phyloP scores from a whole-genome alignment of 805 yeast genomes.

The Cyberlindnera saturnus region DNA sequence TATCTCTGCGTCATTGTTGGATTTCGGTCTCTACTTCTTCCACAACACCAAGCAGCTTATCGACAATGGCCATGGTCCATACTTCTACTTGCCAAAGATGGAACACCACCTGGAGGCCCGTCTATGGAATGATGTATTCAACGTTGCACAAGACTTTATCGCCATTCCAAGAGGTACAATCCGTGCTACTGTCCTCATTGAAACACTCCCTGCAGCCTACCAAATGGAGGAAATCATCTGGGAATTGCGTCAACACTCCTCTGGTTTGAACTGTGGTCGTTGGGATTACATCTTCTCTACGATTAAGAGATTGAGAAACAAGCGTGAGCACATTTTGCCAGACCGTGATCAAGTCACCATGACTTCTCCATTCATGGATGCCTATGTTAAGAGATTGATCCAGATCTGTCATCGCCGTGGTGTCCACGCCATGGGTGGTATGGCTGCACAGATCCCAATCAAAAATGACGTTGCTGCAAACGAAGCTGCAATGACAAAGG shows the following conservation, averaged over 20 bases:
- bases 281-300: conserved; percentile 86
- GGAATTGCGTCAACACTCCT: conserved; percentile 70
- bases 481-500: conserved; percentile 62
- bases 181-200: conserved; percentile 76
- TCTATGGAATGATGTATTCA: conserved; percentile 77
- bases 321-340: conserved; percentile 60
- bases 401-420: conserved; percentile 71
- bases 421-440: conserved; percentile 86
- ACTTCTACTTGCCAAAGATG: conserved; percentile 80
- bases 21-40: conserved; percentile 72
- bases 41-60: conserved; percentile 65
- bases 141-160: conserved; percentile 67
- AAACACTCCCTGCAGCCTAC: conserved; percentile 79
- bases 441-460: conserved; percentile 86
- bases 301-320: conserved; percentile 67
- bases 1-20: conserved; percentile 73
- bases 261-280: conserved; percentile 84
- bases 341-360: conserved; percentile 75
- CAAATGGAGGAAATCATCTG: conserved; percentile 82
- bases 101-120: conserved; percentile 80
- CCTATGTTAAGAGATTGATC: conserved; percentile 69
- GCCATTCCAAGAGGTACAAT: conserved; percentile 70
- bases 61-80: conserved; percentile 69
- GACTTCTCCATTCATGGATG: conserved; percentile 77
- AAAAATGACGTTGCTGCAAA: conserved; percentile 63